A percentile compares a stretch with the other conserved stretches of the same genome.
Evolutionary conservation across 148 eudicot genomes (phyloP).

Genomic region (Rhododendron ferrugineum): DNA sequence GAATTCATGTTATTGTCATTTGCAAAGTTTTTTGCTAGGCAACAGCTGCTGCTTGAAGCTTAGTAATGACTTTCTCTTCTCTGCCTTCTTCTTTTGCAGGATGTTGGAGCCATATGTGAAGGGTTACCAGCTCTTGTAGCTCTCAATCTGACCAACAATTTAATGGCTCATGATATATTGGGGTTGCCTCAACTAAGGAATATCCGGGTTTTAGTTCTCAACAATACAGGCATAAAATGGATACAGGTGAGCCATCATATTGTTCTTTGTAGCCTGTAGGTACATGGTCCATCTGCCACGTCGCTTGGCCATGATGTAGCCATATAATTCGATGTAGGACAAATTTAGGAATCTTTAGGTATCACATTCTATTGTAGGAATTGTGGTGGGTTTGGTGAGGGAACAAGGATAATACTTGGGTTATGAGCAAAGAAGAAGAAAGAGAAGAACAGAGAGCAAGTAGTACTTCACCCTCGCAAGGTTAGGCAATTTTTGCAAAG

Average conservation of each 20-base stretch:
- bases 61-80: slow-evolving; percentile 6
- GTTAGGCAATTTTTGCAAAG: neutral
- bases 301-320: neutral
- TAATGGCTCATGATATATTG: slow-evolving; percentile 42
- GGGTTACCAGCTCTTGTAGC: slow-evolving; percentile 63
- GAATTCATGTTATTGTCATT: neutral
- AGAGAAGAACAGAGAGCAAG: neutral
- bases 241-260: slow-evolving; percentile 47
- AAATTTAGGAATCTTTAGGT: neutral
- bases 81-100: slow-evolving; percentile 42
- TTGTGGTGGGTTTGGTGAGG: neutral
- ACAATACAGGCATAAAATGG: slow-evolving; percentile 75
- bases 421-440: neutral
- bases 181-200: slow-evolving; percentile 43
- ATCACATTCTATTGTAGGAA: neutral
- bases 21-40: neutral
- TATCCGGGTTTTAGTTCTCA: slow-evolving; percentile 70
- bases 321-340: neutral
- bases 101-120: slow-evolving; percentile 61
- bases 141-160: slow-evolving; percentile 66
- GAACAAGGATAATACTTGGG: neutral
- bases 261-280: neutral
- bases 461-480: neutral
- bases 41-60: slow-evolving; percentile 7
- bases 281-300: neutral